These are phyloP conservation scores for Boletus reticulatus DNA, from an alignment of 768 basidiomycete genomes.

Conservation along the genomic window DNA sequence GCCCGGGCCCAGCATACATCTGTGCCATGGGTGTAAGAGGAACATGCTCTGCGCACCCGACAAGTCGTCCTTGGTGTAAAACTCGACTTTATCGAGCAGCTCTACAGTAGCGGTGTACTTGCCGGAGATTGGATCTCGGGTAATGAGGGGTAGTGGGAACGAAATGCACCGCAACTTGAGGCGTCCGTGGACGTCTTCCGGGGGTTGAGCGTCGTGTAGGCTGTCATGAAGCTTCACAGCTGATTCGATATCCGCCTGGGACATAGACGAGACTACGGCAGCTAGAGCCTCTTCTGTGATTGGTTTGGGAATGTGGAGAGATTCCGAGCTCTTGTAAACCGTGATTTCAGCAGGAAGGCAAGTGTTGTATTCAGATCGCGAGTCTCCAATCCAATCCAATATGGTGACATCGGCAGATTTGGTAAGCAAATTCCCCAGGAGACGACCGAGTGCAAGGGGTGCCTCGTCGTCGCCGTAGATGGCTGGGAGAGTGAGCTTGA, in stretches of 20 bases:
- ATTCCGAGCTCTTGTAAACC: constrained; percentile 5
- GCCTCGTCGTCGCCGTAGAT: constrained; percentile 23
- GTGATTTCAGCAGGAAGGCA: constrained; percentile 20
- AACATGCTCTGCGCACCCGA: background rate
- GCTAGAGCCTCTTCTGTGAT: background rate
- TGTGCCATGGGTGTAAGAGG: constrained; percentile 19
- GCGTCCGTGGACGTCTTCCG: constrained; percentile 9
- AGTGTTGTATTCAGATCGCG: constrained; percentile 16
- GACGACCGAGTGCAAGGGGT: constrained; percentile 19
- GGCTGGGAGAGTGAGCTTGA: constrained; percentile 13
- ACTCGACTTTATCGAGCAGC: constrained; percentile 3
- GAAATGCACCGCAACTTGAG: constrained; percentile 11
- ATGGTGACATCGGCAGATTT: constrained; percentile 15
- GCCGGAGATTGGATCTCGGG: background rate
- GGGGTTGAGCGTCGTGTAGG: constrained; percentile 2
- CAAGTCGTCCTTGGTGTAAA: constrained; percentile 5
- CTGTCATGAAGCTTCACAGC: constrained; percentile 5
- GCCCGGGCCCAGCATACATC: background rate
- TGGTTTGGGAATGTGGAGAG: background rate
- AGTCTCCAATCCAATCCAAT: constrained; percentile 17
- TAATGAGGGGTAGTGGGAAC: background rate
- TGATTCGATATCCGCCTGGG: background rate
- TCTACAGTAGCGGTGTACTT: background rate
- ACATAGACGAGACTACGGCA: background rate
- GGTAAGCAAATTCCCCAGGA: constrained; percentile 11